Evolutionary conservation across 345 rosid genomes (phyloP), one percentile per base, ranked within the genome.

Genomic region (Corchorus olitorius): DNA sequence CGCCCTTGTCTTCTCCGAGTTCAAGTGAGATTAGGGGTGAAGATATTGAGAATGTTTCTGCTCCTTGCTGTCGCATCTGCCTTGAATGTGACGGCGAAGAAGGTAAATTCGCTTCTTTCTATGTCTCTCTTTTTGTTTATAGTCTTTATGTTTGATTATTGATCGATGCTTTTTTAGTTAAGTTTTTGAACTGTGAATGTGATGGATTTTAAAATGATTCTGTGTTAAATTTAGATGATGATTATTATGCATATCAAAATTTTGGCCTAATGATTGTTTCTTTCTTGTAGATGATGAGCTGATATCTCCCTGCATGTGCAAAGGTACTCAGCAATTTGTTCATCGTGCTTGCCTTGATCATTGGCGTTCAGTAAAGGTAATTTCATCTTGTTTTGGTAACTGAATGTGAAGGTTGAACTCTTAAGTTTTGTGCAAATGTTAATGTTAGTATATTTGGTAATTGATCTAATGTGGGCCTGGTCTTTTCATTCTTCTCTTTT

Each of bases 231-330:
- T 34, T 45, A 6, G 48, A 6, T 6, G 45, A 7, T 6, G 10
- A 41, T 43, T 7, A 43, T 43, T 4, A 4, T 43, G 48, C 8
- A 7, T 8, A 45, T 45, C 8, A 45, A 55, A 71, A 43, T 59
- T 41, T 39, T 72, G 61, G 53, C 46, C 56, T 78, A 50, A 70
- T 70, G n/a, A 64, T 63, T 46, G 6, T 77, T 76, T 71, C 1
- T 67, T 75, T 41, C 5, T 52, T 43, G 16, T 85, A 89, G 99
- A 80, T 41, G 99, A 93, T 85, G 99, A 92, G 71, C 81, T 95
- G 87, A 95, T 95, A 83, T 89, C 98, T 35, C 99, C 99, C 17
- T 95, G 99, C 86, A 92, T 92, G 99, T 95, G 98, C 84, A 95
- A 95, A 84, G 94, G 94, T 81, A 89, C 94, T 8, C 94, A 91